Percentiles rank a stretch among this genome's conserved stretches.
phyloP scores from a whole-genome alignment of 2,329 filamentous ascomycete genomes.

The Phyllosticta ampelicida region DNA sequence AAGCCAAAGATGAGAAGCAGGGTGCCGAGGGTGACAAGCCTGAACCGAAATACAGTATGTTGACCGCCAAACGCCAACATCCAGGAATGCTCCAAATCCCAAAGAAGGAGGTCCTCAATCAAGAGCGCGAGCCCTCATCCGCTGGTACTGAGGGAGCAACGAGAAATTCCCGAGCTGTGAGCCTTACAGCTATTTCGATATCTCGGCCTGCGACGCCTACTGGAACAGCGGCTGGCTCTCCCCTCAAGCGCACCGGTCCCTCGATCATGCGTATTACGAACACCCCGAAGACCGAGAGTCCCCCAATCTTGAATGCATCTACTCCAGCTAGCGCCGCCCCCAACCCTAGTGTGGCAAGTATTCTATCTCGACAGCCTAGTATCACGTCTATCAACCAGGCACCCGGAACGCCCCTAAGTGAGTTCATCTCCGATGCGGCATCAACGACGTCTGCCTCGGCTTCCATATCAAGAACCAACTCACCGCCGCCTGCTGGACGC shows the following conservation, averaged over 20 bases:
- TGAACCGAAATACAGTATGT: slow-evolving; percentile 1
- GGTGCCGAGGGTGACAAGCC: neutral
- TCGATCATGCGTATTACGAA: slow-evolving; percentile 62
- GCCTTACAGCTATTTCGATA: slow-evolving; percentile 9
- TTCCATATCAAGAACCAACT: slow-evolving; percentile 61
- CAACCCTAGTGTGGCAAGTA: slow-evolving; percentile 28
- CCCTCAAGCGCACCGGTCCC: slow-evolving; percentile 36
- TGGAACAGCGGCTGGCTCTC: slow-evolving; percentile 33
- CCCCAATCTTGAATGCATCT: slow-evolving; percentile 31
- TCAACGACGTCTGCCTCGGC: slow-evolving; percentile 64
- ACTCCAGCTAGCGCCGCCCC: slow-evolving; percentile 17
- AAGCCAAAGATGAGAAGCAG: neutral
- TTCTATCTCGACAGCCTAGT: slow-evolving; percentile 41
- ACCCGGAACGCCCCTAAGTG: slow-evolving; percentile 64
- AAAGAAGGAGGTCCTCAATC: slow-evolving; percentile 1
- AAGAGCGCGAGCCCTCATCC: neutral
- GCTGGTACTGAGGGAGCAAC: slow-evolving; percentile 15
- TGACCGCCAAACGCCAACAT: slow-evolving; percentile 7
- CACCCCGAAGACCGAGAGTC: slow-evolving; percentile 51
- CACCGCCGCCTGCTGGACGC: slow-evolving; percentile 47
- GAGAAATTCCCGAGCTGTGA: slow-evolving; percentile 19
- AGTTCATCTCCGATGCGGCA: slow-evolving; percentile 65
- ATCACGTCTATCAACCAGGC: slow-evolving; percentile 46
- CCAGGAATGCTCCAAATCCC: slow-evolving; percentile 7
- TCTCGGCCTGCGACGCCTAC: slow-evolving; percentile 43